Conservation (phyloP, 768 basidiomycete species). For the Auriculariales sp. region DNA sequence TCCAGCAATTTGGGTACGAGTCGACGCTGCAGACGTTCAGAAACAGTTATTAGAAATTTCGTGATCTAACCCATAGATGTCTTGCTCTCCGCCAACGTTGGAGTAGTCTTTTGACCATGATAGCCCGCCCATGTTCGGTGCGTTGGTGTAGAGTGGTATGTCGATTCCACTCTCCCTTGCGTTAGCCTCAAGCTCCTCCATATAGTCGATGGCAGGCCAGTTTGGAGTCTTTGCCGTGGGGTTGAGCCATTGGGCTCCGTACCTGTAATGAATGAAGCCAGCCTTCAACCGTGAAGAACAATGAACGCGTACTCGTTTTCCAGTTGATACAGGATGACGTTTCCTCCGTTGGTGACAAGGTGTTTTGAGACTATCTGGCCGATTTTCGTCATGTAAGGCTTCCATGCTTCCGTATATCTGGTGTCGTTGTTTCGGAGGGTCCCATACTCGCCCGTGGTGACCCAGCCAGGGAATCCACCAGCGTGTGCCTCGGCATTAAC, state of each 20-base stretch:
- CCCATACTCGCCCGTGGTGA: slow-evolving; percentile 30
- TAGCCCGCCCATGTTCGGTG: not conserved
- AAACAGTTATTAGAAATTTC: no score
- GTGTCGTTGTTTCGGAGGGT: slow-evolving; percentile 33
- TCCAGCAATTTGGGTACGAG: slow-evolving; percentile 1
- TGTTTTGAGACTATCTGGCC: slow-evolving; percentile 35
- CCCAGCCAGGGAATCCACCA: slow-evolving; percentile 47
- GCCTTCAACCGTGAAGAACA: no score
- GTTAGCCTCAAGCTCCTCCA: not conserved
- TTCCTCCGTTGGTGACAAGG: slow-evolving; percentile 43
- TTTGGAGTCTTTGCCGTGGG: not conserved
- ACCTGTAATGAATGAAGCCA: no score
- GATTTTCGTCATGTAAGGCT: slow-evolving; percentile 36
- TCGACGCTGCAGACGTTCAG: no score
- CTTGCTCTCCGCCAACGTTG: not conserved
- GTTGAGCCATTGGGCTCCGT: not conserved
- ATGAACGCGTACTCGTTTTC: slow-evolving; percentile 46
- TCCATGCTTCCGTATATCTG: slow-evolving; percentile 36
- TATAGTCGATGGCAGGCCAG: not conserved
- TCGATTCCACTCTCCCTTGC: not conserved
- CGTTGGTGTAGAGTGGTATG: not conserved
- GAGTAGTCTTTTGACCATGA: slow-evolving; percentile 1
- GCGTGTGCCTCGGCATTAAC: slow-evolving; percentile 31
- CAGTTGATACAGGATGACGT: slow-evolving; percentile 35
- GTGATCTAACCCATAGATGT: not conserved